Evolutionary conservation across 1,139 yeast species (phyloP), one percentile per base, ranked within the genome.

Genomic region (Yamadazyma aaseri): DNA sequence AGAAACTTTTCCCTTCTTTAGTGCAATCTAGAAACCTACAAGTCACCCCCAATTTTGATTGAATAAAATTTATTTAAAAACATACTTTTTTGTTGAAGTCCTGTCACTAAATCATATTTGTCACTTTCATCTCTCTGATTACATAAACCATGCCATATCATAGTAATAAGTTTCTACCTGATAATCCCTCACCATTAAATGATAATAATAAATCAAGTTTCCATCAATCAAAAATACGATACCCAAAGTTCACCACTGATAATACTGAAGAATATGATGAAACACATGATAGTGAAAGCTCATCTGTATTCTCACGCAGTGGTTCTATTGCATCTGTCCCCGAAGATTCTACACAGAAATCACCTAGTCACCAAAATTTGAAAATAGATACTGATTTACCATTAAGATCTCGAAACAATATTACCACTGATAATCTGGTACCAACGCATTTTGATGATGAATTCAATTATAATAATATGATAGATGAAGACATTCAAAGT

Each of bases 151-250:
- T 36, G 40, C 12, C 34, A 4, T 37, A 29, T 14, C 17, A 21
- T 17, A 24, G 17, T 61, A 35, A 43, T 15, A 41, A 40, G 27
- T 53, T 53, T 29, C 28, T 42, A 9, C 57, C 57, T 4, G 49
- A 45, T 36, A 46, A 50, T 22, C 58, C 58, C 3, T 52, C 57
- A 3, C 58, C 58, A 10, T 40, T 54, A 21, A 43, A 50, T 11
- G 20, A 35, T 12, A 28, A 31, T 14, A 12, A 3, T 13, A 24
- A 29, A 14, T 9, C 26, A 9, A 6, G 20, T 21, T 29, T 23
- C 21, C 15, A 17, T 12, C 33, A 17, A 24, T 17, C 33, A 6
- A 17, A 21, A 17, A 17, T 28, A 32, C 28, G 32, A 29, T 29
- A 29, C 14, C 6, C 9, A n/a, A 15, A 20, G 10, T 15, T 22